Conservation (phyloP, 2,329 filamentous ascomycete species). For the Alternaria arbusti region DNA sequence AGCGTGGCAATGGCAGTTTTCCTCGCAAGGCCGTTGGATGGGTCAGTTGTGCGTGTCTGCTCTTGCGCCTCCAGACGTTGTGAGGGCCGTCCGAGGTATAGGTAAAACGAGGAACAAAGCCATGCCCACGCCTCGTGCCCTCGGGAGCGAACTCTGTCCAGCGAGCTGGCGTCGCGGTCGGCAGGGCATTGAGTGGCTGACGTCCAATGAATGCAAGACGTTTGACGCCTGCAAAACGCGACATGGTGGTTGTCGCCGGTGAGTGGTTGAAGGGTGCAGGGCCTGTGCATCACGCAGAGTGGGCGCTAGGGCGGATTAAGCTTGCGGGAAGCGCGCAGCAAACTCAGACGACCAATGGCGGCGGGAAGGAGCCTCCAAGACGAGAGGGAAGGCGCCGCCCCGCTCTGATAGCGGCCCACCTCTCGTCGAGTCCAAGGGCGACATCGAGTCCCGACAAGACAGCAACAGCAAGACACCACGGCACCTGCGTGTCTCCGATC, state of each 20-base stretch:
- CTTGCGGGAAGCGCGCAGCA: conserved; percentile 28
- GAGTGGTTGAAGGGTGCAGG: conserved; percentile 33
- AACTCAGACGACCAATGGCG: conserved; percentile 23
- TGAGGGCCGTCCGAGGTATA: conserved; percentile 10
- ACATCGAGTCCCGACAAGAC: conserved; percentile 23
- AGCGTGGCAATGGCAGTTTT: conserved; percentile 16
- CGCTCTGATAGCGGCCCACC: conserved; percentile 18
- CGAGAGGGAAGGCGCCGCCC: conserved; percentile 28
- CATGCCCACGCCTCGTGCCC: conserved; percentile 26
- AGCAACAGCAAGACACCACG: background rate
- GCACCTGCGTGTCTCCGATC: background rate
- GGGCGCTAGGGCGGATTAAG: conserved; percentile 27
- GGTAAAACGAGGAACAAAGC: conserved; percentile 15
- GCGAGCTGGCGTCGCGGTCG: conserved; percentile 22
- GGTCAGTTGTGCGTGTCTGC: conserved; percentile 22
- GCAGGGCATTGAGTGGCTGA: conserved; percentile 21
- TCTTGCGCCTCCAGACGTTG: conserved; percentile 20
- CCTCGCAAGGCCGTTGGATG: conserved; percentile 14
- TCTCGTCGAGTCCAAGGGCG: conserved; percentile 4
- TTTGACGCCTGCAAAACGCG: conserved; percentile 40
- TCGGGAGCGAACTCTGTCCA: conserved; percentile 26
- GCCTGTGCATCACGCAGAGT: conserved; percentile 27
- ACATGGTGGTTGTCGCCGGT: conserved; percentile 30
- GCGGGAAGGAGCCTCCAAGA: conserved; percentile 19
- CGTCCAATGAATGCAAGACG: conserved; percentile 35